Evolutionary conservation across 2,329 filamentous ascomycete genomes (phyloP).

Genomic region (Graphilbum sp.): DNA sequence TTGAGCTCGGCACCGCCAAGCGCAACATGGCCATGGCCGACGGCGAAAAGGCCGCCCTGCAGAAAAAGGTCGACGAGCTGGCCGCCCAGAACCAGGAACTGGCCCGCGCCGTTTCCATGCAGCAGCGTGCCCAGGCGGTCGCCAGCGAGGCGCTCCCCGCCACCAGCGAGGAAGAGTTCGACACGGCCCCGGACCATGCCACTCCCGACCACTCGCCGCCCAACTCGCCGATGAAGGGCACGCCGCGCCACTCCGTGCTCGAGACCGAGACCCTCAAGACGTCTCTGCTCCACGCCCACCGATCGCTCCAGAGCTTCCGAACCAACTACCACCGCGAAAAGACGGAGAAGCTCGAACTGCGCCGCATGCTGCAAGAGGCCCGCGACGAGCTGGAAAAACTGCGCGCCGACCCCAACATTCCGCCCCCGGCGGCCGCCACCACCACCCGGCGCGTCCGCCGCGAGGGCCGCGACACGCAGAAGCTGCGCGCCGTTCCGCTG

Average conservation of each 20-base stretch:
- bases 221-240: slow-evolving; percentile 77
- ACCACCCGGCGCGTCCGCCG: slow-evolving; percentile 41
- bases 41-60: slow-evolving; percentile 59
- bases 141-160: slow-evolving; percentile 47
- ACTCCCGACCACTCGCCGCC: slow-evolving; percentile 87
- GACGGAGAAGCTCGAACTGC: slow-evolving; percentile 93
- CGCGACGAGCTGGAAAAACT: slow-evolving; percentile 75
- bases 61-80: slow-evolving; percentile 77
- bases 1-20: slow-evolving; percentile 71
- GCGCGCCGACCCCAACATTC: slow-evolving; percentile 30
- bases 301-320: slow-evolving; percentile 91
- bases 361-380: slow-evolving; percentile 86
- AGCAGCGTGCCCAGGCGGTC: slow-evolving; percentile 48
- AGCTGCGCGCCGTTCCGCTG: slow-evolving; percentile 46
- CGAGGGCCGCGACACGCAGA: slow-evolving; percentile 56
- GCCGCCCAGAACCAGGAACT: slow-evolving; percentile 82
- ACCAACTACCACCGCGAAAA: slow-evolving; percentile 94
- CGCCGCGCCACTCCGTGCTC: slow-evolving; percentile 78
- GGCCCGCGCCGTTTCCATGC: slow-evolving; percentile 57
- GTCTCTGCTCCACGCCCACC: slow-evolving; percentile 82
- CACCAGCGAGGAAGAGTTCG: slow-evolving; percentile 44
- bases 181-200: slow-evolving; percentile 47
- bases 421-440: slow-evolving; percentile 23
- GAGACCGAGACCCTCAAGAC: slow-evolving; percentile 93
- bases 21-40: slow-evolving; percentile 66